Percentiles rank a stretch among this genome's conserved stretches.
phyloP scores from a whole-genome alignment of 306 rosid genomes.

The Ammopiptanthus mongolicus region DNA sequence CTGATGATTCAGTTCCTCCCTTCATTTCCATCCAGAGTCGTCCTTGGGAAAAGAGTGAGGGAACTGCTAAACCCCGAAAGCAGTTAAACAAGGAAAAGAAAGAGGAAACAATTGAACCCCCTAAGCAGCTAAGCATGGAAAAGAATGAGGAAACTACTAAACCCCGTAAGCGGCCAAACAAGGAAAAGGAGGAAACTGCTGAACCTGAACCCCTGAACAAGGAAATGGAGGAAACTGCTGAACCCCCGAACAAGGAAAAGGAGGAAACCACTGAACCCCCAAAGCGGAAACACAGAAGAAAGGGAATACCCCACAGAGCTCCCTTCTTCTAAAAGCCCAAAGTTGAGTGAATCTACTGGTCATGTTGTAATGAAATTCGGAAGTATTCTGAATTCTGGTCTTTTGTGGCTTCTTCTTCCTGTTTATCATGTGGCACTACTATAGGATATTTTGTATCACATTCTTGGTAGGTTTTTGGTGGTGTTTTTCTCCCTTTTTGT shows the following conservation, averaged over 20 bases:
- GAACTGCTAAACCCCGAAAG: not conserved
- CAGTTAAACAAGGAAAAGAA: not conserved
- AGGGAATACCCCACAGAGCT: conserved; percentile 34
- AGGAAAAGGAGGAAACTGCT: no score
- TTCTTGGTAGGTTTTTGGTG: not conserved
- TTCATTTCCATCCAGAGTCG: not conserved
- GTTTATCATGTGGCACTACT: not conserved
- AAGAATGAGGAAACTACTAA: no score
- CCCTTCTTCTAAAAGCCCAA: conserved; percentile 21
- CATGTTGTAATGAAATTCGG: not conserved
- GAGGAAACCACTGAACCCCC: no score
- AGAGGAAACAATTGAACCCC: not conserved
- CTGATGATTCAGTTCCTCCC: conserved; percentile 22
- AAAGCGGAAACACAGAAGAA: not conserved
- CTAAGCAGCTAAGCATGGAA: not conserved
- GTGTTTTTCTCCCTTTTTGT: no score
- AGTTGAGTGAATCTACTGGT: not conserved
- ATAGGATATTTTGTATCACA: not conserved
- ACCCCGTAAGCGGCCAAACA: no score
- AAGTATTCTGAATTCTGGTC: not conserved
- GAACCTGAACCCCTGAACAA: not conserved
- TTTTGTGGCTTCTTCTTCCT: not conserved
- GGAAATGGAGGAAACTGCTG: not conserved
- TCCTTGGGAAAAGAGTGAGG: not conserved
- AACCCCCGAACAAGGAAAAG: not conserved